Evolutionary conservation across 73 alveolate species (phyloP), one percentile per base, ranked within the genome.

Genomic region (Paramecium bursaria): DNA sequence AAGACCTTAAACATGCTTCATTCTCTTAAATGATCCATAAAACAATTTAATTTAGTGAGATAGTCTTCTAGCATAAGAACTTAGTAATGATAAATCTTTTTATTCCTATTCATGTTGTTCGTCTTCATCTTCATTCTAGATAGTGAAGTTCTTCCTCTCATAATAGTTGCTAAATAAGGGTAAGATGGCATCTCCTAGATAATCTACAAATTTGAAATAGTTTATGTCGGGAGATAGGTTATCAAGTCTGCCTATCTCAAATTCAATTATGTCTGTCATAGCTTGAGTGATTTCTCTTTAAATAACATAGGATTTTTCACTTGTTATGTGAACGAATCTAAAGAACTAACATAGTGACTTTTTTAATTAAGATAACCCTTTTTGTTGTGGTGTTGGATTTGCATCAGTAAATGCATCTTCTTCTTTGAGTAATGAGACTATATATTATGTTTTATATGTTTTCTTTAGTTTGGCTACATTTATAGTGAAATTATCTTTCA

Each of bases 391-490:
- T 3, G 74, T 29, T 17, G 57, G 51, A 53, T 54, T 48, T 6
- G 23, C 23, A 3, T 54, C 15, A 27, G 60, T 5, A 27, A 79
- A 50, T 11, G 54, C 30, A 44, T 79, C 89, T 23, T 31, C 22
- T 29, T 35, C 77, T 22, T 54, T 49, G 0, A 79, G 77, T 29
- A 48, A 26, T 33, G 39, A 61, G 0, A 53, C 42, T 23, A 79
- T 53, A 53, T 50, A 53, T 31, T 22, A 52, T 35, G 35, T 29
- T 21, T 48, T 73, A 6, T 53, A 53, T 52, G 26, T 27, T 42
- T 75, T 79, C 23, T 79, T 79, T 13, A 73, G 60, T 52, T 53
- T 79, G 3, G 89, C 75, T 6, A 79, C 76, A 26, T 79, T 79
- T 6, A 79, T 53, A 10, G 75, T 79, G 13, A 53, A 79, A 42